Evolutionary conservation across 176 grass and related monocot species (phyloP).

Genomic region (Triticum timopheevii): DNA sequence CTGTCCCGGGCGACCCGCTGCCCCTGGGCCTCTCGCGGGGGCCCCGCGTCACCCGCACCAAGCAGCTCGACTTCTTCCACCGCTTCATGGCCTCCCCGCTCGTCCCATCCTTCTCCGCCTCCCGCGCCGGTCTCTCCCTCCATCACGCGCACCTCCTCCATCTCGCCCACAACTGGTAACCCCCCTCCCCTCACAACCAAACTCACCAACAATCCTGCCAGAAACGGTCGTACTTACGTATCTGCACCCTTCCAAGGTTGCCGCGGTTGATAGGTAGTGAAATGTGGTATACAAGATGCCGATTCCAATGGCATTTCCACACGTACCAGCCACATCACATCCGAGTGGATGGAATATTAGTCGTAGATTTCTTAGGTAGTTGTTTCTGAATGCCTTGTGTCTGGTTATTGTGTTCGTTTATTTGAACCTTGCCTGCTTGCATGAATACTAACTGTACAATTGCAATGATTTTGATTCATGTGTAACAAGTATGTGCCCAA

Average conservation of each 20-base stretch:
- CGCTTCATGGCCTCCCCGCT: conserved; percentile 90
- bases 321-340: background rate
- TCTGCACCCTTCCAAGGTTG: background rate
- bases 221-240: background rate
- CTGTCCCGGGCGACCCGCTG: conserved; percentile 75
- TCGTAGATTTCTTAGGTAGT: background rate
- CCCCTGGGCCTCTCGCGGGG: conserved; percentile 78
- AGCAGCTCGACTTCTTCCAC: conserved; percentile 99
- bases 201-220: background rate
- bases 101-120: conserved; percentile 68
- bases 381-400: background rate
- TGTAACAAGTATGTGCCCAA: conserved; percentile 6
- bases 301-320: background rate
- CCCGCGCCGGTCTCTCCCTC: conserved; percentile 55
- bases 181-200: background rate
- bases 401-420: background rate
- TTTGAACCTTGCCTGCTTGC: background rate
- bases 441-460: background rate
- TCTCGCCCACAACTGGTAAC: conserved; percentile 67
- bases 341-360: background rate
- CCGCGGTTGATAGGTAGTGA: background rate
- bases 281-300: background rate
- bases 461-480: background rate
- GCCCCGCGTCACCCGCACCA: conserved; percentile 66
- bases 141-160: conserved; percentile 69